Base-by-base conservation (phyloP, 2,329 filamentous ascomycete species). In the Niveomyces coronatus region DNA sequence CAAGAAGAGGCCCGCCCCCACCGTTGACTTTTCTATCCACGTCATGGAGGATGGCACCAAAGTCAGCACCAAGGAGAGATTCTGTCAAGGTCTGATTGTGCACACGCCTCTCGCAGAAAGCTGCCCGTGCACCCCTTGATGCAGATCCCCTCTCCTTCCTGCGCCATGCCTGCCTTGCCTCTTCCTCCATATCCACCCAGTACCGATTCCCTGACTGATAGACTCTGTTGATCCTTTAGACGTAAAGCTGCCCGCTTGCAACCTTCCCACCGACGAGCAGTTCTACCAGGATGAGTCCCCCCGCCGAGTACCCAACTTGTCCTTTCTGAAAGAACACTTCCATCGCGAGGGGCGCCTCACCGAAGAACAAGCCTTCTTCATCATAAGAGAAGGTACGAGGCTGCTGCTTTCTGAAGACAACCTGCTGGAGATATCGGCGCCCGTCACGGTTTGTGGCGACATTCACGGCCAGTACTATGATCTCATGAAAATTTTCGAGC, bases 401-500 rank as follows among this genome's bases (percentile, higher is more conserved):
- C 66, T 98, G 36, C 71, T 98, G 52, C 82, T 82, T 54, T 72
- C 81, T 46, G 91, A 98, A 66, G 88, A 89, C 47, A 98, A 96
- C 62, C 70, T 98, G 48, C 72, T 98, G 49, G 91, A 98, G 70
- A 98, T 98, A 89, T 91, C 98, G 61, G 91, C 91, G 27, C 91
- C 91, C 43, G 96, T 98, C 56, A 98, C 91, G 7, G 91, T 98
- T 36, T 98, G 91, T 55, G 91, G 91, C 57, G 91, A 98, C 56
- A 88, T 98, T 37, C 91, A 98, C 62, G 91, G 91, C 49, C 91
- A 98, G 65, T 98, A 96, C 68, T 98, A 94, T 61, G 91, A 98
- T 62, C 67, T 98, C 56, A 96, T 98, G 89, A 98, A 98, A 71
- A 74, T 98, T 22, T 98, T 98, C 54, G 91, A 98, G 63, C 91